Percentiles rank a stretch among this genome's conserved stretches.
These are phyloP conservation scores for Naematelia encephala DNA, from an alignment of 768 basidiomycete genomes.

Conservation along the genomic window DNA sequence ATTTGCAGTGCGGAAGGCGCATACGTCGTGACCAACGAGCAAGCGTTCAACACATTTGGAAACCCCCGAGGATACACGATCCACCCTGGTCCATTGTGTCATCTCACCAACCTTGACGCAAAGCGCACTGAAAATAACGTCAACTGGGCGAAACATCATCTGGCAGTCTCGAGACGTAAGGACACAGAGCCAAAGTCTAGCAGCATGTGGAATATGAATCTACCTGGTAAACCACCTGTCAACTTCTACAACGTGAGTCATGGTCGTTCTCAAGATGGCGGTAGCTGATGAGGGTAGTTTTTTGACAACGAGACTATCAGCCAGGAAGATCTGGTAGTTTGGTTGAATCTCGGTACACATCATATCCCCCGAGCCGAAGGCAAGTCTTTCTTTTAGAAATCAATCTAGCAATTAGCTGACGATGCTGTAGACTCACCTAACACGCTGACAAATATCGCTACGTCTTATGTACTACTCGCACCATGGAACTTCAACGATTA, in stretches of 20 bases:
- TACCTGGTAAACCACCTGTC: slow-evolving; percentile 55
- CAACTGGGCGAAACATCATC: slow-evolving; percentile 65
- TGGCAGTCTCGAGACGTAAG: slow-evolving; percentile 61
- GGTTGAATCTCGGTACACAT: slow-evolving; percentile 67
- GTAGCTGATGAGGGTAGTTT: slow-evolving; percentile 49
- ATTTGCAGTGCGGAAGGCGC: slow-evolving; percentile 57
- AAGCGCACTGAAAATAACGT: slow-evolving; percentile 63
- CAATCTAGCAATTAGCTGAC: background rate
- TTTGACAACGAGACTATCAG: slow-evolving; percentile 63
- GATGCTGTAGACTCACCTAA: slow-evolving; percentile 6
- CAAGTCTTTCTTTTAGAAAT: slow-evolving; percentile 1
- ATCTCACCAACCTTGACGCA: slow-evolving; percentile 57
- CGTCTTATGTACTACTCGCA: slow-evolving; percentile 57
- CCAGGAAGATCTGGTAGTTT: slow-evolving; percentile 65
- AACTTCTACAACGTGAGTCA: slow-evolving; percentile 21
- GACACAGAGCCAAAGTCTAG: slow-evolving; percentile 63
- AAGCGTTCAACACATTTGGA: slow-evolving; percentile 60
- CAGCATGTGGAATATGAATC: slow-evolving; percentile 63
- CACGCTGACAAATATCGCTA: slow-evolving; percentile 28
- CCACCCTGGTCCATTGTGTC: slow-evolving; percentile 59
- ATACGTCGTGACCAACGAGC: slow-evolving; percentile 60
- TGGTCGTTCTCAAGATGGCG: background rate
- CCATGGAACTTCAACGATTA: slow-evolving; percentile 67
- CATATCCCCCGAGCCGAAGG: slow-evolving; percentile 63
- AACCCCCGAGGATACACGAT: slow-evolving; percentile 61